Base-by-base conservation (phyloP, 768 basidiomycete species). In the Suillus decipiens region DNA sequence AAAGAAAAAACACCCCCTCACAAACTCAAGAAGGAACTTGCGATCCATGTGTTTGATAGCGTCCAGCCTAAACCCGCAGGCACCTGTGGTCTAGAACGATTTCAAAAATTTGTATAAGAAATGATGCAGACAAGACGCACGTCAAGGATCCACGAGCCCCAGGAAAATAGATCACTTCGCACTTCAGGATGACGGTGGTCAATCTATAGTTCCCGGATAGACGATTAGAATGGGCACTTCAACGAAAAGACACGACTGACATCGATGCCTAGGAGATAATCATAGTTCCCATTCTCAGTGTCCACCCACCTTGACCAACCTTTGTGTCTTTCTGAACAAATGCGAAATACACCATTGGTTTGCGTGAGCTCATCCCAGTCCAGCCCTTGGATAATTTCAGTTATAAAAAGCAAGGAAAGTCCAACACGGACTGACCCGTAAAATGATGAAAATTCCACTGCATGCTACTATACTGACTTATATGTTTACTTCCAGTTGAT, bases 21-120 rank as follows among this genome's bases (percentile, higher is more conserved):
- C 93, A 77, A 91, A 93, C 41, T 83, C 79, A 3, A 84, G 70
- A n/a, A 90, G 75, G 68, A 93, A 93, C 28, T 78, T 76, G 62
- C 82, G 78, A 73, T 95, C 92, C 57, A 92, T 88, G 67, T 97
- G 95, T 73, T 96, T 97, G 67, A 95, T 90, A 19, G 95, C 95
- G 71, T 96, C 95, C 34, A 96, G 81, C 56, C 94, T 84, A 73
- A 95, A 94, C 14, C 95, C 95, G 37, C 76, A 75, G 12, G 84
- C 88, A 9, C 83, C 84, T 2, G 88, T 90, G 1, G 84, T 87
- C 91, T 93, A 59, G 36, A 60, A 22, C 61, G 28, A 12, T 33
- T n/a, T 24, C 34, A 33, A 22, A 37, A 39, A 12, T 12, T 15
- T 1, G 9, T 57, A n/a, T 5, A 47, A 45, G 24, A 63, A 54